Percentiles rank a stretch among this genome's conserved stretches.
Conservation (phyloP, 1,284 basidiomycete species). For the Peniophora sp. region DNA sequence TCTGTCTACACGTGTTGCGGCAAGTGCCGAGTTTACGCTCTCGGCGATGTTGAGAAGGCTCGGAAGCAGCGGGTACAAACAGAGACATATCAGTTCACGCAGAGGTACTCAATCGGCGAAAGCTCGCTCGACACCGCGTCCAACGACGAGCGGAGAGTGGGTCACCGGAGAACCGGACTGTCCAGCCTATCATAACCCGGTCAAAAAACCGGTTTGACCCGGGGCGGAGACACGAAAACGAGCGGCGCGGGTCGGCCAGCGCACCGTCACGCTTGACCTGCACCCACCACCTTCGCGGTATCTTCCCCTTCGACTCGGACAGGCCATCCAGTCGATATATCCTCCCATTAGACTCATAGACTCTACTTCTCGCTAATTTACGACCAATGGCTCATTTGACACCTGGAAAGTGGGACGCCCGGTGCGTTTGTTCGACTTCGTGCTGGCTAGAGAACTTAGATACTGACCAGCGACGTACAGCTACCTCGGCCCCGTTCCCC, state of each 20-base stretch:
- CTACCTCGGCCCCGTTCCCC: conserved; percentile 63
- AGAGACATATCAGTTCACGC: too few species aligned
- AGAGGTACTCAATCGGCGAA: too few species aligned
- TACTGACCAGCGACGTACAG: conserved; percentile 24
- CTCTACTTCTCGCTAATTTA: conserved; percentile 17
- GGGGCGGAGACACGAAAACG: conserved; percentile 1
- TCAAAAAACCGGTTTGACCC: conserved; percentile 1
- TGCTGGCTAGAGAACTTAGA: conserved; percentile 6
- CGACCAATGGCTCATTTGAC: conserved; percentile 22
- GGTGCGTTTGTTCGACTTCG: conserved; percentile 30
- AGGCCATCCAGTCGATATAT: conserved; percentile 26
- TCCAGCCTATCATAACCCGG: background rate
- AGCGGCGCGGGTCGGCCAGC: background rate
- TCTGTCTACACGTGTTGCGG: too few species aligned
- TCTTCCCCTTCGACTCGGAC: conserved; percentile 18
- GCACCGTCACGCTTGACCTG: conserved; percentile 3
- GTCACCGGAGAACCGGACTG: background rate
- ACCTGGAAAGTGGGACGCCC: conserved; percentile 62
- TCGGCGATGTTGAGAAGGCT: too few species aligned
- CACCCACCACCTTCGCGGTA: conserved; percentile 8
- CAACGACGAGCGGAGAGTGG: background rate
- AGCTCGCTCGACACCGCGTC: too few species aligned
- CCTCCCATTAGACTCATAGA: conserved; percentile 11
- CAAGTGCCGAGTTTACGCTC: too few species aligned
- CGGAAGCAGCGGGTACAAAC: too few species aligned